Conservation (phyloP, 1,139 yeast genomes). For the Arxiozyma heterogenica region DNA sequence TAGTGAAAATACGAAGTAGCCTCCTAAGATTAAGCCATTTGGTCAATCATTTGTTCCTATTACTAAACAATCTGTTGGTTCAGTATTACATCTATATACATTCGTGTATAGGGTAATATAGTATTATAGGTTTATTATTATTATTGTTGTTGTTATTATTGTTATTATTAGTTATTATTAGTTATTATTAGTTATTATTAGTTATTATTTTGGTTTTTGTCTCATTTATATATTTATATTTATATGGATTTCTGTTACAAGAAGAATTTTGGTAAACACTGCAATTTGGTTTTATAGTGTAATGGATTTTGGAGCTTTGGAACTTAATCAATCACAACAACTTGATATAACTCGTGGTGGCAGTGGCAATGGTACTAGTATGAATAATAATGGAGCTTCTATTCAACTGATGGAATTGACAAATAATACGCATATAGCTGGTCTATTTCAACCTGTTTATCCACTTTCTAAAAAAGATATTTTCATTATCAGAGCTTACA, state of each 20-base stretch:
- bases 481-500: conserved; percentile 26
- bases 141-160: too few relatives aligned
- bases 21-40: not conserved
- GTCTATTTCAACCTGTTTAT: not conserved
- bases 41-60: not conserved
- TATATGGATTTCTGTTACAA: not conserved
- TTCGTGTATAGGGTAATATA: not conserved
- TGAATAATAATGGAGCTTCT: not conserved
- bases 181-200: too few relatives aligned
- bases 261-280: not conserved
- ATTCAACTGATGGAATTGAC: not conserved
- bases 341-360: not conserved
- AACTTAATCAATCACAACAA: not conserved
- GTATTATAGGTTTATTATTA: not conserved
- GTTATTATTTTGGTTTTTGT: too few relatives aligned
- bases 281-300: not conserved
- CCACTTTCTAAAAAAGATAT: conserved; percentile 23
- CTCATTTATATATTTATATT: too few relatives aligned
- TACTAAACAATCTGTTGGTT: not conserved
- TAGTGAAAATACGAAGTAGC: not conserved
- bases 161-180: too few relatives aligned
- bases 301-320: conserved; percentile 3
- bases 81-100: not conserved
- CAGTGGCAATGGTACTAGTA: not conserved
- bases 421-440: not conserved